A percentile compares a stretch with the other conserved stretches of the same genome.
Evolutionary conservation across 2,329 filamentous ascomycete species (phyloP).

Genomic region (Nemania abortiva): DNA sequence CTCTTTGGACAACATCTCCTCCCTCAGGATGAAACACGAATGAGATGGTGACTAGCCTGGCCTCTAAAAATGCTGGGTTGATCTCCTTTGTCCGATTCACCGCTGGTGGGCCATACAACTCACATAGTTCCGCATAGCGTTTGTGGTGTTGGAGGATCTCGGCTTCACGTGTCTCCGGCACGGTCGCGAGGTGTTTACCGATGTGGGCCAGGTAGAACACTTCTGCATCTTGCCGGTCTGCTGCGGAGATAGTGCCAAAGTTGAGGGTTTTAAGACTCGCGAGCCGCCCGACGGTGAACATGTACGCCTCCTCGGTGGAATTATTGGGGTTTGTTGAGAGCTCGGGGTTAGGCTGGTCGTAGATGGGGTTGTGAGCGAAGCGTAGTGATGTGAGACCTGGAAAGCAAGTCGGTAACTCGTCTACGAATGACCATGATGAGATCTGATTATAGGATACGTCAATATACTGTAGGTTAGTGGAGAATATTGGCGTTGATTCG

Average conservation of each 20-base stretch:
- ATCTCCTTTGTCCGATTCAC: conserved; percentile 68
- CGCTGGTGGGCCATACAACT: conserved; percentile 77
- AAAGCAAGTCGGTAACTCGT: conserved; percentile 74
- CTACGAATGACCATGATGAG: conserved; percentile 78
- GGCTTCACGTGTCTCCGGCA: conserved; percentile 64
- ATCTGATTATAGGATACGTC: conserved; percentile 81
- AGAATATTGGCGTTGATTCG: conserved; percentile 61
- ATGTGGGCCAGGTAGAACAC: conserved; percentile 93
- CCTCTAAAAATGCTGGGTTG: conserved; percentile 85
- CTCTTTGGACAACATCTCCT: conserved; percentile 46
- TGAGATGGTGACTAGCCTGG: conserved; percentile 76
- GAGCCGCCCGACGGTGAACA: conserved; percentile 85
- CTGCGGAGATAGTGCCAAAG: conserved; percentile 75
- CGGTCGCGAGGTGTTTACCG: conserved; percentile 76
- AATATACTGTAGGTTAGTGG: conserved; percentile 69
- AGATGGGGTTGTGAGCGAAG: conserved; percentile 88
- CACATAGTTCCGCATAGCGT: conserved; percentile 79
- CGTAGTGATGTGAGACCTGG: conserved; percentile 81
- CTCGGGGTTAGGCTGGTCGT: conserved; percentile 64
- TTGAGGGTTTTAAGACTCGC: conserved; percentile 76
- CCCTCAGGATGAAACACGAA: conserved; percentile 54
- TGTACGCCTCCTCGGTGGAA: conserved; percentile 82
- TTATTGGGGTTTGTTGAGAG: conserved; percentile 45
- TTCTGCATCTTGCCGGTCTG: conserved; percentile 88
- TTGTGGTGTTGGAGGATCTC: conserved; percentile 74